These are phyloP conservation scores for Fragilariopsis cylindrus DNA, from an alignment of 108 stramenopile species.

Conservation along the genomic window DNA sequence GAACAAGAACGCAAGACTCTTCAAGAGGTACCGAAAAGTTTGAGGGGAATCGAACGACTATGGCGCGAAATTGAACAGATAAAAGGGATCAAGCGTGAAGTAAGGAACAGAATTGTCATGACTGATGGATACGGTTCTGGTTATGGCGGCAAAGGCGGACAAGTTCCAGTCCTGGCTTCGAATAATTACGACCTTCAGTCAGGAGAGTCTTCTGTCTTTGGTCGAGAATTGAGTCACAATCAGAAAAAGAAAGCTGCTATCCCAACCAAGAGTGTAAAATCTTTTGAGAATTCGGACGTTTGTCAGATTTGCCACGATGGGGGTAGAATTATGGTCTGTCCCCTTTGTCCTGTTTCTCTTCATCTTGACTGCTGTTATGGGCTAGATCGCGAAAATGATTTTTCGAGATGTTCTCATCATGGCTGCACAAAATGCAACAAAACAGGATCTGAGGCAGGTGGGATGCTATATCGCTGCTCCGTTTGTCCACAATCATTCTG, in stretches of 20 bases:
- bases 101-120: slow-evolving; percentile 51
- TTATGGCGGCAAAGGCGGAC: slow-evolving; percentile 31
- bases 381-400: slow-evolving; percentile 27
- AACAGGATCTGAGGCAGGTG: slow-evolving; percentile 62
- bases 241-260: slow-evolving; percentile 33
- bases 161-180: slow-evolving; percentile 58
- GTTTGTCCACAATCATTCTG: slow-evolving; percentile 72
- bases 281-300: slow-evolving; percentile 45
- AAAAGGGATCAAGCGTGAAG: slow-evolving; percentile 41
- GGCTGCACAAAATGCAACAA: slow-evolving; percentile 61
- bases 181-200: slow-evolving; percentile 59
- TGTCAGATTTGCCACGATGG: slow-evolving; percentile 78
- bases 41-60: slow-evolving; percentile 35
- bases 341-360: slow-evolving; percentile 55
- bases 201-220: slow-evolving; percentile 66
- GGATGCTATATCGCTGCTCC: slow-evolving; percentile 80
- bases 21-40: slow-evolving; percentile 41
- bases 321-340: slow-evolving; percentile 64
- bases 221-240: slow-evolving; percentile 34
- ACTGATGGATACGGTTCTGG: slow-evolving; percentile 49
- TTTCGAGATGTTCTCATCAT: slow-evolving; percentile 79
- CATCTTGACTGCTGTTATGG: slow-evolving; percentile 49
- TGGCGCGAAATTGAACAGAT: slow-evolving; percentile 32
- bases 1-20: slow-evolving; percentile 34
- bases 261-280: slow-evolving; percentile 13